phyloP scores from a whole-genome alignment of 345 rosid genomes.

The Citrus sinensis region DVS_A1.0 CM039162.1:25217501-25218000 shows the following conservation, averaged over 20 bases:
- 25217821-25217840: not conserved
- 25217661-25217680: slow-evolving; percentile 21
- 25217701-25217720: slow-evolving; percentile 17
- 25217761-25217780: slow-evolving; percentile 34
- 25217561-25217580: slow-evolving; percentile 17
- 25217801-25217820: not conserved
- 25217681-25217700: slow-evolving; percentile 19
- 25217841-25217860: not conserved
- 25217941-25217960: too few relatives aligned
- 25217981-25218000: too few relatives aligned
- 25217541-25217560: slow-evolving; percentile 30
- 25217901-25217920: not conserved
- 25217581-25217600: not conserved
- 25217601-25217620: not conserved
- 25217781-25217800: not conserved
- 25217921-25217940: not conserved
- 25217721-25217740: slow-evolving; percentile 33
- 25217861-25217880: not conserved
- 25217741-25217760: slow-evolving; percentile 39
- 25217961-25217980: too few relatives aligned
- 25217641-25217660: slow-evolving; percentile 31
- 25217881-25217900: not conserved
- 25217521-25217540: slow-evolving; percentile 28
- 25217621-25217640: slow-evolving; percentile 2
- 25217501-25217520: slow-evolving; percentile 37